Evolutionary conservation across 352 stramenopile species (phyloP), one percentile per base, ranked within the genome.

Genomic region (Pythium rhizo-oryzae): DNA sequence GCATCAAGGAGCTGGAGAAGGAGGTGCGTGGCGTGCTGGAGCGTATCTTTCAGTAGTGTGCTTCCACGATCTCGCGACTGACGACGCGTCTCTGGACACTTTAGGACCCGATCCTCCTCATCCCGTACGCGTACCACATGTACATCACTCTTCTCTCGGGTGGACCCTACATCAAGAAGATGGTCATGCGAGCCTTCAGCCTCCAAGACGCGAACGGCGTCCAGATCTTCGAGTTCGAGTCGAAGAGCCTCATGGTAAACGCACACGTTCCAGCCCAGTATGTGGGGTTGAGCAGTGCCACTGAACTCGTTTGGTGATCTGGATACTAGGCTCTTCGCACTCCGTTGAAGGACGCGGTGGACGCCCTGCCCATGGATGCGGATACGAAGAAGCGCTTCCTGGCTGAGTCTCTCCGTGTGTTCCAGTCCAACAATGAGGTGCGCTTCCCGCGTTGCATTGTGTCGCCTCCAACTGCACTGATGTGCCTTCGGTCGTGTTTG

Each of bases 341-440:
- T 24, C 65, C 74, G 12, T 71, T 92, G 63, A 91, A 91, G 65
- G 84, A 87, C 46, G 77, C 74, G 47, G 82, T 92, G 52, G 86
- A 92, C 63, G 52, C 69, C 33, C 59, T 87, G 0, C 33, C 62
- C 0, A 41, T 76, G 16, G 79, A 92, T 30, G 78, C 80, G 16
- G 63, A 70, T 21, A 89, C 72, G 15, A 86, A 73, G 69, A 60
- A 76, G 43, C 75, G 82, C 25, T 69, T 92, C 24, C 65, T 92
- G 33, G 63, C 49, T 9, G 84, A 92, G 46, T 89, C 80, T 1
- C 56, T 87, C 21, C 75, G 49, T 2, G 82, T 80, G 46, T 91
- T 90, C 49, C 74, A 87, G 57, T 79, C 87, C 70, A 92, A 89
- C 74, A 92, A 92, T 69, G 59, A 89, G 67, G 82, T 89, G n/a